Conservation (phyloP, 1,139 yeast genomes). For the Blastobotrys buckinghamii region DNA sequence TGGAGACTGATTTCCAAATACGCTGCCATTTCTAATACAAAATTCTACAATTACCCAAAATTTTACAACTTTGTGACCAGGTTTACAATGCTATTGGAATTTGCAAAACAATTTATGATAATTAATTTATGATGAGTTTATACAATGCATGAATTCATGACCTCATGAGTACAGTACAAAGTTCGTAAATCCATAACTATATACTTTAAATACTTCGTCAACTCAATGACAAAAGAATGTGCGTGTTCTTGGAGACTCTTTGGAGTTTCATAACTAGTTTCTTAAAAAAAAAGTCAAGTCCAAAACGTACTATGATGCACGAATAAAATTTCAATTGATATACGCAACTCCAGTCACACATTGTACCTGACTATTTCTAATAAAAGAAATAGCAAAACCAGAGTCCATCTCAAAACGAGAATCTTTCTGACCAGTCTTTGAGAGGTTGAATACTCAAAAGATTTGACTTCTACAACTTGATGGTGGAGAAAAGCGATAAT, state of each 20-base stretch:
- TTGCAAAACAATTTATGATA: no score
- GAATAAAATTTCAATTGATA: conserved; percentile 8
- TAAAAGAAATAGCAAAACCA: not conserved
- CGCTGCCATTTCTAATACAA: no score
- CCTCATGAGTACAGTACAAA: no score
- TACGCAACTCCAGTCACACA: no score
- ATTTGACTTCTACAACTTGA: not conserved
- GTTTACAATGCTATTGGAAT: no score
- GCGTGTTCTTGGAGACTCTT: conserved; percentile 30
- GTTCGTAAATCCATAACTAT: no score
- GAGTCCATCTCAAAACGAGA: conserved; percentile 9
- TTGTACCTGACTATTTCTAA: not conserved
- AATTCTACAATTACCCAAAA: no score
- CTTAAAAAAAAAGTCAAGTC: conserved; percentile 4
- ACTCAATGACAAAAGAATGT: conserved; percentile 15
- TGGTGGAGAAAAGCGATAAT: not conserved
- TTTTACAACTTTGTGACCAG: no score
- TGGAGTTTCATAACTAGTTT: conserved; percentile 12
- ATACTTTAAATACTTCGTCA: no score
- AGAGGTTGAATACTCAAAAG: not conserved
- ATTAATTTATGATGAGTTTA: no score
- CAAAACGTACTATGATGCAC: conserved; percentile 31
- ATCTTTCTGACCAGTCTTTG: not conserved
- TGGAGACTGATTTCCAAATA: no score
- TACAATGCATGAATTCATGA: no score